Evolutionary conservation across 805 yeast genomes (phyloP).

Genomic region (Nakazawaea holstii): DNA sequence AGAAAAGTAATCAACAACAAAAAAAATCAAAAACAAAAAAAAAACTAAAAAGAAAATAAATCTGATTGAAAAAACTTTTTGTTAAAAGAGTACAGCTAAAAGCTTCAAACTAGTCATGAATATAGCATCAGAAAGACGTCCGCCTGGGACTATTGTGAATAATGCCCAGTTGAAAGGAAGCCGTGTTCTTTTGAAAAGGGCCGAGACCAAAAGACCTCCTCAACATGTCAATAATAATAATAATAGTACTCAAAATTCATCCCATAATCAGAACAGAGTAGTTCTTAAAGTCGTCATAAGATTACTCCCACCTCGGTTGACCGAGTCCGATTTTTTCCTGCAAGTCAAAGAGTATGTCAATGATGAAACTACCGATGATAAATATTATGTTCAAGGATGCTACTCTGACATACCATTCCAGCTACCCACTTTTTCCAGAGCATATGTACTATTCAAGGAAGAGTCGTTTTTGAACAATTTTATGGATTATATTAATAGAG

Average conservation of each 20-base stretch:
- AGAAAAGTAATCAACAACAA: too few relatives aligned
- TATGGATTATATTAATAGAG: constrained; percentile 18
- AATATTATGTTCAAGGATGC: constrained; percentile 37
- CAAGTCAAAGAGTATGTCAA: constrained; percentile 15
- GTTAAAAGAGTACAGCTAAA: too few relatives aligned
- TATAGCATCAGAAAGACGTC: constrained; percentile 9
- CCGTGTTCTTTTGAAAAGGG: constrained; percentile 10
- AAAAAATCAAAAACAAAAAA: too few relatives aligned
- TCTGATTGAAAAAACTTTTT: too few relatives aligned
- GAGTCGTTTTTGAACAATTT: constrained; percentile 23
- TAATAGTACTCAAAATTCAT: too few relatives aligned
- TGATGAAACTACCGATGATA: constrained; percentile 12
- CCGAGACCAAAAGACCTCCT: constrained; percentile 12
- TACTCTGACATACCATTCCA: constrained; percentile 33
- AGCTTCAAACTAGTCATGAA: not conserved
- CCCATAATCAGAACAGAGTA: constrained; percentile 10
- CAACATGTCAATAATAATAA: not conserved
- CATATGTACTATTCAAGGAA: constrained; percentile 32
- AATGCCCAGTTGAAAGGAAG: constrained; percentile 13
- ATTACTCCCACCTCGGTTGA: constrained; percentile 36
- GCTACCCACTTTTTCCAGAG: constrained; percentile 33
- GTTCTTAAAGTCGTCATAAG: constrained; percentile 32
- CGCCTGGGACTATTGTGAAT: constrained; percentile 1
- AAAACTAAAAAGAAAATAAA: not conserved
- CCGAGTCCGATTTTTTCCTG: constrained; percentile 23